These are phyloP conservation scores for Penstemon davidsonii DNA, from an alignment of 257 asterid species.

Conservation along the genomic window DNA sequence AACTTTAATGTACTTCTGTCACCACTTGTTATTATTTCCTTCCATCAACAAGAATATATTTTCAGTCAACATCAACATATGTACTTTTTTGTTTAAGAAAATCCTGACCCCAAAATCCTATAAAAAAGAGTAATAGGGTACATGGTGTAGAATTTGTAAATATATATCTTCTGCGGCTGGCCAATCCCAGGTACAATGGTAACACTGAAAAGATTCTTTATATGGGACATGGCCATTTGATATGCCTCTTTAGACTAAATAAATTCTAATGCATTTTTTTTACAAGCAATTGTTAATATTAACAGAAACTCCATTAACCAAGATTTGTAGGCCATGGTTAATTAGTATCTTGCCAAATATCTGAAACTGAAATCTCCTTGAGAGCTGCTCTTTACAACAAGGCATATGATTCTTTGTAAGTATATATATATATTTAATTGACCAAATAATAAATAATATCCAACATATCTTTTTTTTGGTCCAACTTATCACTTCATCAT, in stretches of 20 bases:
- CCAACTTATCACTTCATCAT: too few species aligned
- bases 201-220: background rate
- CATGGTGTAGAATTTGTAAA: background rate
- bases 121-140: background rate
- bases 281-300: background rate
- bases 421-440: background rate
- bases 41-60: conserved; percentile 5
- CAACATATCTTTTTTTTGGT: background rate
- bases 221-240: background rate
- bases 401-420: conserved; percentile 22
- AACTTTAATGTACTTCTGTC: conserved; percentile 23
- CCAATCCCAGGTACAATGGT: conserved; percentile 20
- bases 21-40: background rate
- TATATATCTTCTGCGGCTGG: conserved; percentile 19
- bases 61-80: conserved; percentile 36
- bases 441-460: background rate
- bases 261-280: too few species aligned
- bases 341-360: conserved; percentile 33
- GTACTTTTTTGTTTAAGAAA: conserved; percentile 48
- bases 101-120: conserved; percentile 31
- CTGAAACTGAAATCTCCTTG: conserved; percentile 31
- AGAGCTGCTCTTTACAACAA: conserved; percentile 32
- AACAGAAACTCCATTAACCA: conserved; percentile 29
- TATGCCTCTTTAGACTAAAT: too few species aligned
- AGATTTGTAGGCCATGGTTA: conserved; percentile 27